phyloP scores from a whole-genome alignment of 2,329 filamentous ascomycete species.

The Xylariaceae sp. region DNA sequence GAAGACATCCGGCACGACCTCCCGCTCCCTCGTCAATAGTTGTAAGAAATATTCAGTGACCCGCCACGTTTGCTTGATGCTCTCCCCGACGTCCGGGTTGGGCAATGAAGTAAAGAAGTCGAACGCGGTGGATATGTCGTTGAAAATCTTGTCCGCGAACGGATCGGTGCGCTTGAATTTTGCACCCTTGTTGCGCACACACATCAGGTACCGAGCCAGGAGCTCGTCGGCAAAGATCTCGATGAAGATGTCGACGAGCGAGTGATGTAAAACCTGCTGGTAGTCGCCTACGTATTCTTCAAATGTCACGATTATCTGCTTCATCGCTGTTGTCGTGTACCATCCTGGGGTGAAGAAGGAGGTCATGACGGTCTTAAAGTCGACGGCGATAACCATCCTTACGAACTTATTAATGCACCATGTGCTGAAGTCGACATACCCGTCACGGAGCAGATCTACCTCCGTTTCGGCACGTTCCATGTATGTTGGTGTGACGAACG shows the following conservation, averaged over 20 bases:
- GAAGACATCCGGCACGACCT: constrained; percentile 71
- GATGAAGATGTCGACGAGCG: constrained; percentile 83
- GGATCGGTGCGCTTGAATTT: constrained; percentile 85
- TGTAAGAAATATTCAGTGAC: constrained; percentile 80
- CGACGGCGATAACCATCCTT: constrained; percentile 80
- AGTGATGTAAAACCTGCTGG: constrained; percentile 75
- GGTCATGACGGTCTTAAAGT: constrained; percentile 77
- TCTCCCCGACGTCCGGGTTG: constrained; percentile 62
- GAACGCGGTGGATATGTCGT: constrained; percentile 87
- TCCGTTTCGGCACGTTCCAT: constrained; percentile 70
- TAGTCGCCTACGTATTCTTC: constrained; percentile 94
- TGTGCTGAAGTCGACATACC: constrained; percentile 91
- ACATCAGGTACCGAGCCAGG: constrained; percentile 76
- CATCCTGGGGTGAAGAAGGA: constrained; percentile 90
- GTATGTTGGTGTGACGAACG: constrained; percentile 76
- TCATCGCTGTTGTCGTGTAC: constrained; percentile 85
- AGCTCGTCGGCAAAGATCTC: constrained; percentile 92
- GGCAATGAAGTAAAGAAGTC: constrained; percentile 74
- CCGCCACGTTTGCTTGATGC: constrained; percentile 88
- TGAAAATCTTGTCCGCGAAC: constrained; percentile 88
- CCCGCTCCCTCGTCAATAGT: constrained; percentile 73
- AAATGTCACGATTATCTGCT: constrained; percentile 90
- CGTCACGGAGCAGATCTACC: constrained; percentile 72
- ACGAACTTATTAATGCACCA: constrained; percentile 89
- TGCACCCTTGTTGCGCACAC: constrained; percentile 83